Evolutionary conservation across 495 filamentous ascomycete genomes (phyloP).

Genomic region (Astrocystis sublimbata): DNA sequence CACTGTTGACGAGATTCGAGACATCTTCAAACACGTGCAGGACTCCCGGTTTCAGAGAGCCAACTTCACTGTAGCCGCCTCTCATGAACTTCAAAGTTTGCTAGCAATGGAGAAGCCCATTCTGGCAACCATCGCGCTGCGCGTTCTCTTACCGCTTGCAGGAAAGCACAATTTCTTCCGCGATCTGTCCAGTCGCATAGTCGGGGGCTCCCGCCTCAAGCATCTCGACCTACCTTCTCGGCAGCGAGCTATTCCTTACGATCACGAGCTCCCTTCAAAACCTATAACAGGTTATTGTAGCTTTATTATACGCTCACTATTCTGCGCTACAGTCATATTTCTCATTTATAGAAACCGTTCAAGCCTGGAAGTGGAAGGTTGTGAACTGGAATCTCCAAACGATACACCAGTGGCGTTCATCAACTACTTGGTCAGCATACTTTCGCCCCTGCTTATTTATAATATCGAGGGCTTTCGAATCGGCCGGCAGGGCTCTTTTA

Average conservation of each 20-base stretch:
- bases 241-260: slow-evolving; percentile 3
- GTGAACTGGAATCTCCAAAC: no score
- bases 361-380: no score
- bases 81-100: slow-evolving; percentile 9
- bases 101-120: slow-evolving; percentile 7
- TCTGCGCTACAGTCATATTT: neutral
- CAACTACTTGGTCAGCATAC: slow-evolving; percentile 14
- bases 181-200: neutral
- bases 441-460: slow-evolving; percentile 25
- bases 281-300: neutral
- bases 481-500: slow-evolving; percentile 15
- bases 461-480: slow-evolving; percentile 24
- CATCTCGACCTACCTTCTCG: slow-evolving; percentile 1
- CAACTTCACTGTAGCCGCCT: neutral
- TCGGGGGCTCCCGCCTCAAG: slow-evolving; percentile 3
- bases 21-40: slow-evolving; percentile 11
- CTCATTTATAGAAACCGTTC: no score
- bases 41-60: slow-evolving; percentile 9
- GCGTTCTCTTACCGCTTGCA: neutral
- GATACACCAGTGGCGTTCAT: neutral
- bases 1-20: slow-evolving; percentile 9
- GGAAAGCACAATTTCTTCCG: slow-evolving; percentile 4
- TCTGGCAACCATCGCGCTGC: neutral
- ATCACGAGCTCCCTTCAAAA: slow-evolving; percentile 18
- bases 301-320: neutral